Percentiles rank a stretch among this genome's conserved stretches.
phyloP scores from a whole-genome alignment of 306 rosid genomes.

The Dalbergia cultrata region DNA sequence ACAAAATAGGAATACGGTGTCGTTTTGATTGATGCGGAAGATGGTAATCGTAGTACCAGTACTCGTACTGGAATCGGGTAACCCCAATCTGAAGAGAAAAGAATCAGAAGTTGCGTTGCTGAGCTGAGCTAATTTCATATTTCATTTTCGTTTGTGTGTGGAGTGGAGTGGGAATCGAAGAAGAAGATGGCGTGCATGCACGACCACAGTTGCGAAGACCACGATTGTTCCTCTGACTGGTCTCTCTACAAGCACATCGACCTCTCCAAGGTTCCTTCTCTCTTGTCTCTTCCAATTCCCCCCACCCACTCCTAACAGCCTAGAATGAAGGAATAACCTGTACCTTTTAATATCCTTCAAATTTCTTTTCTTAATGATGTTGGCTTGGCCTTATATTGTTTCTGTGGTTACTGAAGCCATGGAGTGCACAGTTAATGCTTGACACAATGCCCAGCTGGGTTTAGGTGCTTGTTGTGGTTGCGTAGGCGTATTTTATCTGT shows the following conservation, averaged over 20 bases:
- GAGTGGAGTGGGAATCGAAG: not conserved
- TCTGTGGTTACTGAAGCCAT: not conserved
- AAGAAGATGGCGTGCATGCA: slow-evolving; percentile 88
- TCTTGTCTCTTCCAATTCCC: not conserved
- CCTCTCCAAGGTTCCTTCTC: slow-evolving; percentile 71
- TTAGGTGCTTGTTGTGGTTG: not conserved
- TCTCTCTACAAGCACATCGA: slow-evolving; percentile 90
- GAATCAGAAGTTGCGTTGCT: not conserved
- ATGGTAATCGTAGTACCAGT: not conserved
- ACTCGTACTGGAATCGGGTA: not conserved
- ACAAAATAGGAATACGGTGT: not conserved
- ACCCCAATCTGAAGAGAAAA: not conserved
- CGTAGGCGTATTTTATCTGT: not conserved
- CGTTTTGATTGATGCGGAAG: not conserved
- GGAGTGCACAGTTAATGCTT: not conserved
- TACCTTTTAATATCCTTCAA: too few species aligned
- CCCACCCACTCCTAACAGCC: not conserved
- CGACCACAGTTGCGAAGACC: slow-evolving; percentile 96
- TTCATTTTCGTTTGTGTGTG: not conserved
- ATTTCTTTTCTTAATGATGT: not conserved
- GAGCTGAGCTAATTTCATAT: not conserved
- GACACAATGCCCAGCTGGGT: not conserved
- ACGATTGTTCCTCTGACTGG: slow-evolving; percentile 93
- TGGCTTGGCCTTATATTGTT: not conserved
- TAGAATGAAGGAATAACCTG: not conserved